phyloP scores from a whole-genome alignment of 345 rosid species.

The Laguncularia racemosa region DNA sequence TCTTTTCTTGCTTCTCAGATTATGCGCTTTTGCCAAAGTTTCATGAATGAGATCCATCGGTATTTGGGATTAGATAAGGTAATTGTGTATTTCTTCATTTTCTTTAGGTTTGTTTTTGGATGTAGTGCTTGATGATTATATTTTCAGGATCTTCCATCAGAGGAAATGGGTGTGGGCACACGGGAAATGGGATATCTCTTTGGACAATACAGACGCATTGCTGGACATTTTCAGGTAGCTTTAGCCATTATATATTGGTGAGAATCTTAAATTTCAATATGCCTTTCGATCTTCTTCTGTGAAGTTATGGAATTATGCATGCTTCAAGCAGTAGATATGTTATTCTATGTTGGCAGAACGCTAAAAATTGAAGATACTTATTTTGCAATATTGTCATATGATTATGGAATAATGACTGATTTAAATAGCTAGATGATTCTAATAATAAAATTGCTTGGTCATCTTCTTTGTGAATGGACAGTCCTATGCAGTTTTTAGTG shows the following conservation, averaged over 20 bases:
- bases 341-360: no score
- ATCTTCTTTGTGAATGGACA: no score
- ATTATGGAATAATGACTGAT: no score
- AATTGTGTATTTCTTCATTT: conserved; percentile 6
- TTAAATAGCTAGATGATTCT: no score
- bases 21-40: conserved; percentile 99
- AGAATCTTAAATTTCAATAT: conserved; percentile 1
- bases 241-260: background rate
- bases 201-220: conserved; percentile 92
- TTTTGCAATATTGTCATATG: no score
- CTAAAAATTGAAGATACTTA: no score
- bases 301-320: no score
- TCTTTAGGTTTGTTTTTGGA: background rate
- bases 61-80: conserved; percentile 94
- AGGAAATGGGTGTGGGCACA: conserved; percentile 97
- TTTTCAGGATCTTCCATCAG: conserved; percentile 88
- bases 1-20: conserved; percentile 49
- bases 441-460: no score
- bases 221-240: conserved; percentile 94
- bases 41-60: conserved; percentile 88
- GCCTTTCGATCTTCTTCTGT: background rate
- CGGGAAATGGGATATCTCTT: conserved; percentile 98
- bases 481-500: no score
- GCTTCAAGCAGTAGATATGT: no score
- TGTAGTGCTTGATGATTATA: conserved; percentile 8